Evolutionary conservation across 192 early-diverging fungal species (phyloP), one percentile per base, ranked within the genome.

Genomic region (Kappamyces sp.): DNA sequence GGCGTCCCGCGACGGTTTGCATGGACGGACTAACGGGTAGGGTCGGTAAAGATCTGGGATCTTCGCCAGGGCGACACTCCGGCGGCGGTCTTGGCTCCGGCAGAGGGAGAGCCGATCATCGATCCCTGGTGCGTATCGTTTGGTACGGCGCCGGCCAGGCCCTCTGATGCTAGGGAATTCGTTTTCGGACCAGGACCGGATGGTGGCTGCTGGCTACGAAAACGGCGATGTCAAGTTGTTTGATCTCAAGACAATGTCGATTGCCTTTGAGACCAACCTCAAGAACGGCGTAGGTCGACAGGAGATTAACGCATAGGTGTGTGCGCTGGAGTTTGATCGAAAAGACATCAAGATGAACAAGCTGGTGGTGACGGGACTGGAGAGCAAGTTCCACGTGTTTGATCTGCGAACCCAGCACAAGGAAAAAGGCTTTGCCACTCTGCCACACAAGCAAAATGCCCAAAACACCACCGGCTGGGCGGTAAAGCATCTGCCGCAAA

Each of bases 21-120:
- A 23, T 23, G 23, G 23, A 23, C 23, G 23, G 23, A 23, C 15
- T 59, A 42, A 54, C 40, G 35, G 55, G 3, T 50, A 86, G 84
- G 85, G 9, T 57, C 60, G 2, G 84, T 89, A 37, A 89, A 89
- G 64, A 72, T 88, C 46, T 89, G 87, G 87, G 87, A 89, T 61
- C 64, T 71, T 10, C 48, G 87, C 60, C 82, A 87, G 62, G 66
- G 68, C 15, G 79, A 85, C 33, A 75, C 74, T 41, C 75, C 78
- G 8, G 84, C 87, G 0, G 80, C 83, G 1, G 73, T 62, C 13
- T 75, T 89, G 49, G 71, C 71, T 10, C 77, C 85, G 2, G 74
- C 64, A 8, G 59, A 73, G 53, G 70, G 66, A 4, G 68, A 73
- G 34, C 58, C 61, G 7, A 66, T 58, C 39, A 67, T 70, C 36